Evolutionary conservation across 2,329 filamentous ascomycete species (phyloP), one percentile per base, ranked within the genome.

Genomic region (Stachybotrys echinatus): DNA sequence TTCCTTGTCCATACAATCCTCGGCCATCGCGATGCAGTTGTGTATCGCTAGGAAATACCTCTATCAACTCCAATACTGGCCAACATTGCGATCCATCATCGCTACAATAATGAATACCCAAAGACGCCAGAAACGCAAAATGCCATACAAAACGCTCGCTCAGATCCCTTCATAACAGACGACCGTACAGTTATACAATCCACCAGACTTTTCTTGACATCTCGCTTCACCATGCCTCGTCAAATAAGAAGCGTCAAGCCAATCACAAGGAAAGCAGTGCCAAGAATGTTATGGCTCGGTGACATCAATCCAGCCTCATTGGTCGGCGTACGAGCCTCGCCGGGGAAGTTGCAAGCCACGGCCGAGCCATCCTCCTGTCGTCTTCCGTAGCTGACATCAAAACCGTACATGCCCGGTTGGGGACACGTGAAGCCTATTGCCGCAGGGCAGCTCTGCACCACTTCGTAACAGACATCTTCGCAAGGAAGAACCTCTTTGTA

Each of bases 401-500:
- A 73, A 45, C 61, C 64, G 8, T 55, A 50, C 37, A 65, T 61
- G 19, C 58, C 54, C 3, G 64, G 60, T 31, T 60, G 62, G 5
- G 94, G 92, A 69, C 94, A 99, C 1, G 65, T 71, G 60, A 99
- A 96, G 1, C 77, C 75, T 58, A 99, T 72, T 1, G 76, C 69
- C 0, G 90, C 79, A 0, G 94, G 92, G 68, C 94, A 99, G 62
- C 81, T 89, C 68, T 87, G 84, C 12, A 95, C 88, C 2, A 99
- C 76, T 48, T 86, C 82, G 64, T 91, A 94, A 71, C 94, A 99
- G 47, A 96, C 71, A 55, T 95, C 87, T 53, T 88, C 81, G 61
- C 92, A 97, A 0, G 94, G 94, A 8, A 96, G 73, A 19, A 97
- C 74, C 71, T 99, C 94, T 64, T 92, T 95, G 70, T 99, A 97